Base-by-base conservation (phyloP, 371 early-diverging fungal species). In the Fennellomyces sp. region DNA sequence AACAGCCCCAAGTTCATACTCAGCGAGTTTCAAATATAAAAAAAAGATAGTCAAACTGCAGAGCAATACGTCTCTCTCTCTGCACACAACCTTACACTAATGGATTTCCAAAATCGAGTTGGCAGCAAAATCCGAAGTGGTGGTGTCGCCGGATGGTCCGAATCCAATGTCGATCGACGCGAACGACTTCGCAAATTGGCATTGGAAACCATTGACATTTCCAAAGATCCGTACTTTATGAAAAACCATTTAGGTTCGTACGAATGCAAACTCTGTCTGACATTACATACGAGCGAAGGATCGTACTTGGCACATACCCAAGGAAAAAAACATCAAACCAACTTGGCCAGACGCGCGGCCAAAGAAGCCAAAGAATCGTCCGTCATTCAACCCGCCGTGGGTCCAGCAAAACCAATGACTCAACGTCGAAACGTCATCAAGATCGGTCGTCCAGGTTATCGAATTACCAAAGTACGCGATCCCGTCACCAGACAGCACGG, bases 281-380 rank as follows among this genome's bases (percentile, higher is more conserved):
- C 97, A 12, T 82, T 97, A 6, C 97, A 97, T 75, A 93, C 88
- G 55, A 97, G 95, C 70, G 99, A 98, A 72, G 99, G 98, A 0
- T 91, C 92, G 6, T 98, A 98, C 74, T 78, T 98, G 29, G 95
- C 96, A 3, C 99, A 98, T 64, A 98, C 99, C 4, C 99, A 98
- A 75, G 99, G 97, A 50, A 97, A 97, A 68, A 98, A 98, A 81
- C 99, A 98, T 85, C 97, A 97, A 62, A 91, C 93, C 38, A 98
- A 98, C 64, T 68, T 98, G 53, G 95, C 93, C 6, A 84, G 98
- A 12, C 87, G 99, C 30, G 95, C 95, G 1, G 96, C 97, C 28
- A 86, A 86, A 39, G 99, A 98, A 49, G 95, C 94, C 8, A 80
- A 82, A 59, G 95, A 95, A 60, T 68, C 66, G 38, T 78, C 78